Evolutionary conservation across 805 yeast genomes (phyloP), one percentile per base, ranked within the genome.

Genomic region (Hanseniaspora nectarophila): DNA sequence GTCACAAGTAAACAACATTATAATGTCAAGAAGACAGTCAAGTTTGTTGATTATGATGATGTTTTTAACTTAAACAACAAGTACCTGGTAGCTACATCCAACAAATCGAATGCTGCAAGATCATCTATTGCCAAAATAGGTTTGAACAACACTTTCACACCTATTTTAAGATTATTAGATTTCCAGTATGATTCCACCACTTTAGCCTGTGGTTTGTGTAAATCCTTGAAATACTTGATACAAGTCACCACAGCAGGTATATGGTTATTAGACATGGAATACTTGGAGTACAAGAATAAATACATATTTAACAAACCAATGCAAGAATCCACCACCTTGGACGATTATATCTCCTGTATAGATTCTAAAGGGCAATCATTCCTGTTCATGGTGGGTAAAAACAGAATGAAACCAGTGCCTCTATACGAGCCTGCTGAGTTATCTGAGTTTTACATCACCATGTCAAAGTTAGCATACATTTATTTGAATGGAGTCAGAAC

Each of bases 191-290:
- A 79, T 52, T 77, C 78, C 31, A 68, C 74, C 15, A 86, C 95
- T 0, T 70, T 86, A 10, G 78, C 78, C 33, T 78, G 84, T 60
- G 84, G 82, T 21, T 78, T 81, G 39, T 66, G 83, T 53, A 72
- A 74, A 45, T 62, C 66, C 5, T 70, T 80, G 7, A 73, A 76
- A 35, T 73, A 77, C 58, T 78, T 86, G 34, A 74, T 87, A 16
- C 96, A 88, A 62, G 78, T 86, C 1, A 81, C 92, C 1, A 77
- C 83, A 0, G 74, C 76, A 35, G 79, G 77, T 49, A 73, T 87
- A 29, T 72, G 74, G 29, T 61, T 85, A 2, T 86, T 78, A 63
- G 80, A 81, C 58, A 49, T 49, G 53, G 71, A 77, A 53, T 73
- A 74, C 45, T 82, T 86, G 63, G 75, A 75, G 53, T 71, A 73